Conservation (phyloP, 2,329 filamentous ascomycete genomes). For the Botryotinia calthae region DNA sequence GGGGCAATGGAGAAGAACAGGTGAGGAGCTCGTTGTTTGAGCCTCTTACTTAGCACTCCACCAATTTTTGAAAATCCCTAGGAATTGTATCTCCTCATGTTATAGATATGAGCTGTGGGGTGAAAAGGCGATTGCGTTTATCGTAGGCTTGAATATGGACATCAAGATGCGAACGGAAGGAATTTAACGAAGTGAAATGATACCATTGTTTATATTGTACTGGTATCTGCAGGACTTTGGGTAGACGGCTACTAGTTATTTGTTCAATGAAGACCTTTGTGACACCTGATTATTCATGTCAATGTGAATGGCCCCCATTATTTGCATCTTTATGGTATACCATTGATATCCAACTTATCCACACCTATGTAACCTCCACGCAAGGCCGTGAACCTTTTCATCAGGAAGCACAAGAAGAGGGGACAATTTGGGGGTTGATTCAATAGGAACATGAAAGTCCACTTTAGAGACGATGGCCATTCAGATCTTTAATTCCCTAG, state of each 20-base stretch:
- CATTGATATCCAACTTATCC: neutral
- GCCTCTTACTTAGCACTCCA: neutral
- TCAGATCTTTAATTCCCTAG: neutral
- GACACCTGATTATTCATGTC: neutral
- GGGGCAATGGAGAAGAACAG: constrained; percentile 47
- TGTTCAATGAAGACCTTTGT: neutral
- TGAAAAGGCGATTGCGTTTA: neutral
- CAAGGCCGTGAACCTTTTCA: neutral
- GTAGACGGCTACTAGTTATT: neutral
- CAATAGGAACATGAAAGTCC: neutral
- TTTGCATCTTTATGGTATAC: neutral
- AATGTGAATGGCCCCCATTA: neutral
- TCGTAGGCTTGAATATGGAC: neutral
- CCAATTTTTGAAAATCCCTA: neutral
- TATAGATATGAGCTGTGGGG: neutral
- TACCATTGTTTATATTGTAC: neutral
- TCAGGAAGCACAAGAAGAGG: neutral
- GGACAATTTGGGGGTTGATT: neutral
- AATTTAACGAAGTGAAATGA: neutral
- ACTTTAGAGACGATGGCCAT: neutral
- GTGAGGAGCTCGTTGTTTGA: neutral
- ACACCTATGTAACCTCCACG: neutral
- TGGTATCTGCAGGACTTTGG: neutral
- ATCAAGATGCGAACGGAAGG: neutral
- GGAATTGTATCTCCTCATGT: neutral